phyloP scores from a whole-genome alignment of 73 alveolate species.

The Effrenium voratum region DNA sequence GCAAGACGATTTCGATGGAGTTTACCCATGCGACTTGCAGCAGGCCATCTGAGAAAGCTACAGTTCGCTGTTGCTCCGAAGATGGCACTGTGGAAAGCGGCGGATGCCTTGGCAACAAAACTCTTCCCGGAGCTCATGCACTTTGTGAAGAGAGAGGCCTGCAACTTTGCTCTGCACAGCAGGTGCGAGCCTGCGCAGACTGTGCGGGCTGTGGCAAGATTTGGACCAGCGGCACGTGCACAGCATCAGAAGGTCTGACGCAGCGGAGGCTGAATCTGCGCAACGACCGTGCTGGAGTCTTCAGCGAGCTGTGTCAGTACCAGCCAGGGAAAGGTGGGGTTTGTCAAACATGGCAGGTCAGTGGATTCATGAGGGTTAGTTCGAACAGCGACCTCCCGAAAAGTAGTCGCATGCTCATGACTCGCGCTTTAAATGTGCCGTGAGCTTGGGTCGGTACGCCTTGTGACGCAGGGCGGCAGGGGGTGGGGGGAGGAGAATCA shows the following conservation, averaged over 20 bases:
- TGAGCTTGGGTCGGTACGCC: too few relatives aligned
- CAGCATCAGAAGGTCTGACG: conserved; percentile 28
- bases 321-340: background rate
- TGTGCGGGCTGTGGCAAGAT: background rate
- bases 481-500: too few relatives aligned
- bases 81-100: background rate
- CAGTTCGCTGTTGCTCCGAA: conserved; percentile 62
- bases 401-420: too few relatives aligned
- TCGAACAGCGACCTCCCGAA: too few relatives aligned
- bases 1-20: conserved; percentile 18
- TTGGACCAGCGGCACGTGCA: too few relatives aligned
- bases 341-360: too few relatives aligned
- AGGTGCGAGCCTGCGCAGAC: background rate
- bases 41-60: conserved; percentile 23
- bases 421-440: too few relatives aligned
- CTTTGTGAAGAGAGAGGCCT: conserved; percentile 45
- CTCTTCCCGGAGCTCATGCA: background rate
- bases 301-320: conserved; percentile 37
- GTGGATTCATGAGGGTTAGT: too few relatives aligned
- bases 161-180: conserved; percentile 50
- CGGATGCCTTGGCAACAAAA: conserved; percentile 14
- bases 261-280: conserved; percentile 36
- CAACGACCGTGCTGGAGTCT: conserved; percentile 83
- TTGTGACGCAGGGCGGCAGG: too few relatives aligned
- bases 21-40: background rate